Conservation (phyloP, 208 protist genomes). For the Trypanosoma lewisi region DNA sequence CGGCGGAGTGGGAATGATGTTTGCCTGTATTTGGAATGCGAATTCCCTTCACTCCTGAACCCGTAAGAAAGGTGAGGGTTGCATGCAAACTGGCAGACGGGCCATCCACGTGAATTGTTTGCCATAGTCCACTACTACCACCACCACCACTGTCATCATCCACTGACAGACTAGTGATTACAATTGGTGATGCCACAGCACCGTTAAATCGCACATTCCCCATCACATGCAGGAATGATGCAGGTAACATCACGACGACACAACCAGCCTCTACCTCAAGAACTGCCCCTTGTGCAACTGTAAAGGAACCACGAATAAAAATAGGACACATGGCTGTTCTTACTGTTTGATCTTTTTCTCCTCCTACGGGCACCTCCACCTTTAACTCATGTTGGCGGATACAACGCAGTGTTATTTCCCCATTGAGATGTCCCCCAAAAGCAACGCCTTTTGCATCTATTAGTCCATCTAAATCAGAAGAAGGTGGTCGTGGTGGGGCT, state of each 20-base stretch:
- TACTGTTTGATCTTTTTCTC: neutral
- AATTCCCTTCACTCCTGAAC: constrained; percentile 12
- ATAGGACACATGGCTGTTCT: constrained; percentile 11
- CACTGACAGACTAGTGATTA: constrained; percentile 11
- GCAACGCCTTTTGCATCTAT: neutral
- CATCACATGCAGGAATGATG: neutral
- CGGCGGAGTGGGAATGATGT: constrained; percentile 30
- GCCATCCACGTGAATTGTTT: constrained; percentile 22
- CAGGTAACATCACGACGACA: constrained; percentile 17
- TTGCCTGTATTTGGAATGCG: constrained; percentile 18
- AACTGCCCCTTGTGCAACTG: neutral
- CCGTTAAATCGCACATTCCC: constrained; percentile 19
- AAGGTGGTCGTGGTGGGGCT: neutral
- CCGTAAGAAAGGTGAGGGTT: constrained; percentile 20
- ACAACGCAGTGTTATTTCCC: neutral
- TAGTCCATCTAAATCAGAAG: neutral
- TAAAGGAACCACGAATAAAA: constrained; percentile 14
- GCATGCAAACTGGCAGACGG: neutral
- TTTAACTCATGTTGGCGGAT: neutral
- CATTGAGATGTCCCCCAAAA: neutral
- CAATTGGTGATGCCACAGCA: constrained; percentile 14
- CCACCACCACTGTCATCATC: neutral
- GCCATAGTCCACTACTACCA: no score
- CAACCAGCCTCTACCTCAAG: constrained; percentile 24
- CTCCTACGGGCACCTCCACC: neutral